Conservation (phyloP, 2,329 filamentous ascomycete species). For the Chalaropsis thielavioides region DNA sequence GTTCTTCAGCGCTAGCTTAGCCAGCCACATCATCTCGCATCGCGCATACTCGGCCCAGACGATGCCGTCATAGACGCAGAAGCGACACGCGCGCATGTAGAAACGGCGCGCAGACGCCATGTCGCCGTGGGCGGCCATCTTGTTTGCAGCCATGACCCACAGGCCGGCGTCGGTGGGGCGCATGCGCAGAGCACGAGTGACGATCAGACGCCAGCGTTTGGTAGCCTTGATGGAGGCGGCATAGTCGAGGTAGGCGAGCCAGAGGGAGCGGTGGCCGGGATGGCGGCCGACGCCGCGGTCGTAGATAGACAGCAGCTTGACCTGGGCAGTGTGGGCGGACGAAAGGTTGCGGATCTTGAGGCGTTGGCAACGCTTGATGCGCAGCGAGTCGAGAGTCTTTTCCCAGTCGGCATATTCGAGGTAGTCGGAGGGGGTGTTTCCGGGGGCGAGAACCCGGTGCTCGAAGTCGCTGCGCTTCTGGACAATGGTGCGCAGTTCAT, state of each 20-base stretch:
- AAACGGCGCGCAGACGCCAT: constrained; percentile 71
- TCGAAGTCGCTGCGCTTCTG: constrained; percentile 87
- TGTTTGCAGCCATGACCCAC: constrained; percentile 74
- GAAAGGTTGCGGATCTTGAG: constrained; percentile 56
- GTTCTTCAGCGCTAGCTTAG: constrained; percentile 53
- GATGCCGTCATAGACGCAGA: constrained; percentile 59
- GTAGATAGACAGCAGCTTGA: constrained; percentile 76
- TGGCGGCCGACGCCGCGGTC: constrained; percentile 77
- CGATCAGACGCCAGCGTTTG: constrained; percentile 49
- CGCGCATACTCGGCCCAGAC: constrained; percentile 86
- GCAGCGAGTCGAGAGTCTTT: constrained; percentile 55
- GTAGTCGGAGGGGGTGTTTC: constrained; percentile 63
- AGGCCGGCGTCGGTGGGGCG: constrained; percentile 71
- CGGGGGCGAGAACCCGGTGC: constrained; percentile 73
- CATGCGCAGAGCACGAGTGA: constrained; percentile 61
- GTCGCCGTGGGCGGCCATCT: constrained; percentile 66
- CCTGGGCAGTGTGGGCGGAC: constrained; percentile 57
- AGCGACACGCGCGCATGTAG: constrained; percentile 80
- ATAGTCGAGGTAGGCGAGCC: constrained; percentile 83
- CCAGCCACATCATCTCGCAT: constrained; percentile 84
- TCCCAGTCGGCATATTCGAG: constrained; percentile 68
- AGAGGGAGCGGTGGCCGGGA: constrained; percentile 64
- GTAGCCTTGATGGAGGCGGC: constrained; percentile 52
- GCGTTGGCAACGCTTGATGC: constrained; percentile 68
- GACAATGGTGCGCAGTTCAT: constrained; percentile 80